A percentile compares a stretch with the other conserved stretches of the same genome.
Conservation (phyloP, 2,329 filamentous ascomycete genomes). For the Exophiala bonariae region DNA sequence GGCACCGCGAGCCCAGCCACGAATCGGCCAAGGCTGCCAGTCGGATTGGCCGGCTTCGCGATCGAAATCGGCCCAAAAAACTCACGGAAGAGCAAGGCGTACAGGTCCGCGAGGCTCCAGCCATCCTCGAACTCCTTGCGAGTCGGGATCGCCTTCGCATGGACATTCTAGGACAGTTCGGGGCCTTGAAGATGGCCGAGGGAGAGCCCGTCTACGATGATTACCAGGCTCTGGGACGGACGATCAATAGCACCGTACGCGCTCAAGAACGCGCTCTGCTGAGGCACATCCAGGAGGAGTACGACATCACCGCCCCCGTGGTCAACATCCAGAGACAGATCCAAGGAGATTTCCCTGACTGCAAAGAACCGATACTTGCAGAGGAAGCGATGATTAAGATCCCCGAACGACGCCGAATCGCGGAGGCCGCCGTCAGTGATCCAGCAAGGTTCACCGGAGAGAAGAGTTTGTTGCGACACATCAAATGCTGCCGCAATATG, state of each 20-base stretch:
- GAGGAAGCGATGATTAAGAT: slow-evolving; percentile 3
- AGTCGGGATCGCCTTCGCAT: slow-evolving; percentile 4
- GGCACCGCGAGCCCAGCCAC: slow-evolving; percentile 1
- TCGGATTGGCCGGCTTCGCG: slow-evolving; percentile 8
- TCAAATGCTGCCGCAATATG: slow-evolving; percentile 7
- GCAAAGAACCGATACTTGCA: too few species aligned
- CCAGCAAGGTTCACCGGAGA: slow-evolving; percentile 1
- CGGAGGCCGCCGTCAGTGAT: slow-evolving; percentile 5
- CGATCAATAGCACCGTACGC: slow-evolving; percentile 4
- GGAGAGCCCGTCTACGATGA: slow-evolving; percentile 4
- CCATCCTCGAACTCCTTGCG: slow-evolving; percentile 1
- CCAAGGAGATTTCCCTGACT: neutral
- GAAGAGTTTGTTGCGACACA: slow-evolving; percentile 3
- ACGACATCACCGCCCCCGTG: slow-evolving; percentile 2
- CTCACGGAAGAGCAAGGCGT: slow-evolving; percentile 1
- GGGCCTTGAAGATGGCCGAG: neutral
- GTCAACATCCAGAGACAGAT: slow-evolving; percentile 7
- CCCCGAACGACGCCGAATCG: slow-evolving; percentile 5
- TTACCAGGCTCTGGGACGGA: slow-evolving; percentile 3
- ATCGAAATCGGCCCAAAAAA: slow-evolving; percentile 6
- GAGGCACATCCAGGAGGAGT: slow-evolving; percentile 4
- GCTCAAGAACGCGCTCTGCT: slow-evolving; percentile 5
- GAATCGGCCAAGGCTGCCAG: slow-evolving; percentile 1
- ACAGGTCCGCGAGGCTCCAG: slow-evolving; percentile 1
- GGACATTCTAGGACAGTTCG: slow-evolving; percentile 4